These are phyloP conservation scores for Cordyceps fumosorosea DNA, from an alignment of 2,329 filamentous ascomycete species.

Conservation along the genomic window DNA sequence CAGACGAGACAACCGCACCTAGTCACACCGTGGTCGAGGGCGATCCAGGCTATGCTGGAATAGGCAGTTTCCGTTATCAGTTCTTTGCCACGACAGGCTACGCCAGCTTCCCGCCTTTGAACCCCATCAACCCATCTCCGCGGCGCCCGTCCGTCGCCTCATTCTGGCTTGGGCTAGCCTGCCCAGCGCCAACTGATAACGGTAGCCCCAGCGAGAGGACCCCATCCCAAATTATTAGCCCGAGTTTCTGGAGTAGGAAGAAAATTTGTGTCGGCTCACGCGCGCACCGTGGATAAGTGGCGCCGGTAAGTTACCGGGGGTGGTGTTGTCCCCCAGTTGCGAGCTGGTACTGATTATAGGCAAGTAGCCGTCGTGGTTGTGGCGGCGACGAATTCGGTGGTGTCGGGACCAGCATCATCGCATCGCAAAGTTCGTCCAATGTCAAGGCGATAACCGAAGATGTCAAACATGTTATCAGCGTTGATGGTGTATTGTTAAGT, in stretches of 20 bases:
- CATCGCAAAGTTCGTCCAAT: background rate
- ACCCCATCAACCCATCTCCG: background rate
- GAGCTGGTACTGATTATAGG: background rate
- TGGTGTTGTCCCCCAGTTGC: background rate
- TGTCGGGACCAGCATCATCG: background rate
- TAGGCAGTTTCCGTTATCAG: slow-evolving; percentile 6
- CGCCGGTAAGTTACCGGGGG: background rate
- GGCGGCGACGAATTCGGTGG: background rate
- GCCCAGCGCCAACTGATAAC: slow-evolving; percentile 3
- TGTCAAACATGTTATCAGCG: background rate
- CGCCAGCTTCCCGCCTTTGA: background rate
- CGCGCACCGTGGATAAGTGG: slow-evolving; percentile 8
- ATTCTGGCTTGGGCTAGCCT: slow-evolving; percentile 2
- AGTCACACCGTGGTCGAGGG: background rate
- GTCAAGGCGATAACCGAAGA: background rate
- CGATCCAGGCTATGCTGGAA: slow-evolving; percentile 1
- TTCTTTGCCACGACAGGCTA: background rate
- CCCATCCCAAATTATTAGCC: background rate
- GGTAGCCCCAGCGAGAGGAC: background rate
- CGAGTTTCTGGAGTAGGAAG: background rate
- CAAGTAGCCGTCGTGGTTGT: background rate
- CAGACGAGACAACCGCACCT: background rate
- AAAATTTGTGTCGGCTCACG: slow-evolving; percentile 11
- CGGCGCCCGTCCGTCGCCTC: background rate
- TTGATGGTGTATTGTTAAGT: background rate